phyloP scores from a whole-genome alignment of 2,329 filamentous ascomycete genomes.

The Paecilomyces sp. region DNA sequence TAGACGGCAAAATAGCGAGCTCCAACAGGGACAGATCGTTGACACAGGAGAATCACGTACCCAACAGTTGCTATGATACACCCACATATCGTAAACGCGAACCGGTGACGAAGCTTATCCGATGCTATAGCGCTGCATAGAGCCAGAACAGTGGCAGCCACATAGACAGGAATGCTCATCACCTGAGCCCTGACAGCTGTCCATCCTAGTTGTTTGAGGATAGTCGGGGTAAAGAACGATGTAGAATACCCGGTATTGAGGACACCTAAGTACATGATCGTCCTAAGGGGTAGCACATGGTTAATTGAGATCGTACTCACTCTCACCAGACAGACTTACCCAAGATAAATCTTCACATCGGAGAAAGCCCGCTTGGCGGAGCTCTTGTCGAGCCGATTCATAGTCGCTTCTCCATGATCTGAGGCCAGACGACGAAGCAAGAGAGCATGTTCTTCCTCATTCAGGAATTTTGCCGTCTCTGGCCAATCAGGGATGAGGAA shows the following conservation, averaged over 20 bases:
- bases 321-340: constrained; percentile 18
- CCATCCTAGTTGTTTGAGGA: constrained; percentile 48
- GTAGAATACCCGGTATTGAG: constrained; percentile 41
- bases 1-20: constrained; percentile 51
- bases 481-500: constrained; percentile 26
- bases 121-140: constrained; percentile 44
- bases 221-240: constrained; percentile 37
- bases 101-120: constrained; percentile 47
- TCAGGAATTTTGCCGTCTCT: constrained; percentile 24
- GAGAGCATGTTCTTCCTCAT: constrained; percentile 17
- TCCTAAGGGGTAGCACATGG: constrained; percentile 8
- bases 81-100: constrained; percentile 47
- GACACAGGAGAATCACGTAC: constrained; percentile 49
- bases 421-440: constrained; percentile 15
- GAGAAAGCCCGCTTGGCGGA: constrained; percentile 20
- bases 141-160: constrained; percentile 56
- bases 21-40: constrained; percentile 39
- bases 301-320: too few relatives aligned
- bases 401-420: constrained; percentile 17
- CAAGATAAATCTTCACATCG: constrained; percentile 32
- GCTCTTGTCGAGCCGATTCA: constrained; percentile 20
- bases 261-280: constrained; percentile 60
- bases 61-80: constrained; percentile 46
- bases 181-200: constrained; percentile 44
- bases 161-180: constrained; percentile 48